Conservation (phyloP, 805 yeast species). For the Metschnikowia kofuensis region DNA sequence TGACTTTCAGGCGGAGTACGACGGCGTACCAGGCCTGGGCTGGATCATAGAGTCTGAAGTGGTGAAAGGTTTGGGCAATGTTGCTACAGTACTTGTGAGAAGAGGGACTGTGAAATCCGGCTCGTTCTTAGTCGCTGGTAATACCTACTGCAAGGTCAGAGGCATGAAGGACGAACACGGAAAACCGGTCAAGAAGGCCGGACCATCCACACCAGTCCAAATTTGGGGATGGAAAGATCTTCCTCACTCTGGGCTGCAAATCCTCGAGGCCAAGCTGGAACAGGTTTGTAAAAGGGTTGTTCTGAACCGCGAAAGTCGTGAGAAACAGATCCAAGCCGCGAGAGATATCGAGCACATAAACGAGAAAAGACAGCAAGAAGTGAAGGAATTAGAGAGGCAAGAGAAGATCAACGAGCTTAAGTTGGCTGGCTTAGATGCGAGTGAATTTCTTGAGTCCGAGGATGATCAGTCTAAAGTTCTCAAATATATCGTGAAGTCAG, state of each 20-base stretch:
- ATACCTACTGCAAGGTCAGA: conserved; percentile 79
- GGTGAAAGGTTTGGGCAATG: conserved; percentile 77
- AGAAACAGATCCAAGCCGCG: conserved; percentile 52
- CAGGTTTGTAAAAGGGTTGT: conserved; percentile 71
- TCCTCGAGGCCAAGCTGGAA: conserved; percentile 74
- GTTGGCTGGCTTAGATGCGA: conserved; percentile 56
- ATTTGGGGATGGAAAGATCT: conserved; percentile 91
- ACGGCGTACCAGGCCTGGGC: conserved; percentile 66
- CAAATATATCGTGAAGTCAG: conserved; percentile 76
- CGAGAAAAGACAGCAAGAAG: conserved; percentile 55
- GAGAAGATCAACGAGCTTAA: conserved; percentile 56
- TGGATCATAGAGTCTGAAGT: conserved; percentile 86
- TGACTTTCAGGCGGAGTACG: conserved; percentile 64
- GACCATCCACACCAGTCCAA: conserved; percentile 88
- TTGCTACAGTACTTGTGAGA: conserved; percentile 80
- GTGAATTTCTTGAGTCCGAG: conserved; percentile 38
- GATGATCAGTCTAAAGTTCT: conserved; percentile 21
- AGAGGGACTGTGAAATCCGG: conserved; percentile 77
- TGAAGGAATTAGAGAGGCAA: conserved; percentile 49
- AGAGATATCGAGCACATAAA: conserved; percentile 70
- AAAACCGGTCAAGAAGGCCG: conserved; percentile 58
- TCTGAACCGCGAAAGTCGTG: conserved; percentile 57
- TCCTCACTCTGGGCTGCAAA: conserved; percentile 87
- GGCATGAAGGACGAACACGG: conserved; percentile 75
- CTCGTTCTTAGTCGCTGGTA: conserved; percentile 77